phyloP scores from a whole-genome alignment of 2,329 filamentous ascomycete species.

The Penicillium sp. region DNA sequence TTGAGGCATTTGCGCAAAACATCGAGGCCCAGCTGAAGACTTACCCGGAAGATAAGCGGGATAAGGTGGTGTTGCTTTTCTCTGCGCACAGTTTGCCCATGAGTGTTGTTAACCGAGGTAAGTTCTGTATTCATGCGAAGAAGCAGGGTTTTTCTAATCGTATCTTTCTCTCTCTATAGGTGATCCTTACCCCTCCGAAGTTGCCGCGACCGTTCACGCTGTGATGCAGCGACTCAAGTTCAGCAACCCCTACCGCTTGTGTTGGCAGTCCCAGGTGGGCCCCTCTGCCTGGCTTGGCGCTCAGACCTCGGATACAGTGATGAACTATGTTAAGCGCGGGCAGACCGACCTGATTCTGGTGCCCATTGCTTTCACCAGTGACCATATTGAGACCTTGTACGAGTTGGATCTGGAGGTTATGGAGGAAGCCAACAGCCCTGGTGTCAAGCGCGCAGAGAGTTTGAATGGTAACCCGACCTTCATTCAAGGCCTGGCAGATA shows the following conservation, averaged over 20 bases:
- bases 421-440: constrained; percentile 70
- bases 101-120: constrained; percentile 91
- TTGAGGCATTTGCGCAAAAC: constrained; percentile 89
- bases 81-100: constrained; percentile 96
- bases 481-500: constrained; percentile 82
- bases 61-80: constrained; percentile 83
- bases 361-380: constrained; percentile 96
- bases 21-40: constrained; percentile 81
- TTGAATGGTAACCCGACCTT: constrained; percentile 89
- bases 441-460: constrained; percentile 87
- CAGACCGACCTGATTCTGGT: constrained; percentile 89
- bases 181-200: constrained; percentile 92
- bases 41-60: constrained; percentile 78
- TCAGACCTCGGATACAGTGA: constrained; percentile 84
- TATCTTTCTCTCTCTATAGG: constrained; percentile 47
- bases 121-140: constrained; percentile 11
- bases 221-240: constrained; percentile 92
- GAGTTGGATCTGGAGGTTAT: constrained; percentile 96
- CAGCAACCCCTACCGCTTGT: constrained; percentile 86
- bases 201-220: constrained; percentile 91
- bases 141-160: constrained; percentile 3
- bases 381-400: constrained; percentile 96
- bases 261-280: constrained; percentile 98
- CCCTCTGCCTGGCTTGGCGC: constrained; percentile 94
- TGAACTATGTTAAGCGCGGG: constrained; percentile 84